Evolutionary conservation across 768 basidiomycete species (phyloP).

Genomic region (Lactifluus volemus): DNA sequence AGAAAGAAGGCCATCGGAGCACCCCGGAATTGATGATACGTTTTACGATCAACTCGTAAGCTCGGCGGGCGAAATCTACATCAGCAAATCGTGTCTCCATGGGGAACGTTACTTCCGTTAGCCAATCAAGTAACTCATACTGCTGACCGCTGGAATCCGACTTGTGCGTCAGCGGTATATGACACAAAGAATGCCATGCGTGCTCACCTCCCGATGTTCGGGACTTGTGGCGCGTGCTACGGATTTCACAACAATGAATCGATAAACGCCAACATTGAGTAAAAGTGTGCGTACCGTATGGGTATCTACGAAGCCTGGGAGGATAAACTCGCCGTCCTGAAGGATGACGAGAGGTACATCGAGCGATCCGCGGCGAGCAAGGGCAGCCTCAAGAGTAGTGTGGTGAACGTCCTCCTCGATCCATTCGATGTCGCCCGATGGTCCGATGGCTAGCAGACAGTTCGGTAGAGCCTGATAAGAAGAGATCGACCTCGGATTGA

Average conservation of each 20-base stretch:
- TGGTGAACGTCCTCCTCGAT: slow-evolving; percentile 49
- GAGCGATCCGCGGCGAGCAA: slow-evolving; percentile 42
- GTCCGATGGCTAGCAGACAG: slow-evolving; percentile 46
- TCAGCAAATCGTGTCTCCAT: slow-evolving; percentile 72
- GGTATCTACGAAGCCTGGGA: slow-evolving; percentile 88
- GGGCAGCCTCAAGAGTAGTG: slow-evolving; percentile 38
- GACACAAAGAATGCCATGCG: not conserved
- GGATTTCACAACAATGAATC: not conserved
- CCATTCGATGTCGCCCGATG: slow-evolving; percentile 59
- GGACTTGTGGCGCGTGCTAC: slow-evolving; percentile 75
- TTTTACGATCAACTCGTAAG: slow-evolving; percentile 66
- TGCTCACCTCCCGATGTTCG: slow-evolving; percentile 55
- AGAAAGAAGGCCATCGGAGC: slow-evolving; percentile 25
- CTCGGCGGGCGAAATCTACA: slow-evolving; percentile 52
- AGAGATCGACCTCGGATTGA: slow-evolving; percentile 42
- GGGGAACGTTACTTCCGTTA: slow-evolving; percentile 78
- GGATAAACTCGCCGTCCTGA: slow-evolving; percentile 48
- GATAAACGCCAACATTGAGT: not conserved
- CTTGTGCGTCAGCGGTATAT: not conserved
- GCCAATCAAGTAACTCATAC: slow-evolving; percentile 86
- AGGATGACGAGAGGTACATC: slow-evolving; percentile 32
- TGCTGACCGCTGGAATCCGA: slow-evolving; percentile 56
- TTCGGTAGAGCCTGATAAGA: slow-evolving; percentile 39
- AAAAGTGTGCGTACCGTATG: slow-evolving; percentile 56
- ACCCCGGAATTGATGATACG: slow-evolving; percentile 70